phyloP scores from a whole-genome alignment of 2,329 filamentous ascomycete species.

The Escovopsis sp. region DNA sequence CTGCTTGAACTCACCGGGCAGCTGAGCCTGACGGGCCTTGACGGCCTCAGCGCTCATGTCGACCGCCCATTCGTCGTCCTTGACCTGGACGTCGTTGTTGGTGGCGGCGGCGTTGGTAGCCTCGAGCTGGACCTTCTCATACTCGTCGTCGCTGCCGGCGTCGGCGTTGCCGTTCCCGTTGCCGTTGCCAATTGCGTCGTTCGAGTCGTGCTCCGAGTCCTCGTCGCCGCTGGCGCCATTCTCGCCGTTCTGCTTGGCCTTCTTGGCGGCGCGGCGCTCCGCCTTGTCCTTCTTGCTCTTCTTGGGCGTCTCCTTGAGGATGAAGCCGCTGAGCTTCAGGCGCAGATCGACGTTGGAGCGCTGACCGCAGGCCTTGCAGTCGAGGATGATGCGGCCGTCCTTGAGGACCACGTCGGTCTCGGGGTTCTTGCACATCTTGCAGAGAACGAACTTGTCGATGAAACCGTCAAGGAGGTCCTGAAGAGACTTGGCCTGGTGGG shows the following conservation, averaged over 20 bases:
- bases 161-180: conserved; percentile 45
- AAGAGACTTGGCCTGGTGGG: conserved; percentile 85
- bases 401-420: conserved; percentile 95
- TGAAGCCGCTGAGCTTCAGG: conserved; percentile 93
- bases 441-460: conserved; percentile 96
- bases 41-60: conserved; percentile 94
- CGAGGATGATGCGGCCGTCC: conserved; percentile 77
- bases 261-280: conserved; percentile 77
- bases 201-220: conserved; percentile 33
- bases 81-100: conserved; percentile 42
- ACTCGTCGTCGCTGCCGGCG: conserved; percentile 79
- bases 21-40: conserved; percentile 80
- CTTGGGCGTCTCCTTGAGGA: conserved; percentile 83
- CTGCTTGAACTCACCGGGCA: conserved; percentile 89
- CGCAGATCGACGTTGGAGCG: conserved; percentile 82
- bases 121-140: conserved; percentile 64
- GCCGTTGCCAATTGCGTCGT: conserved; percentile 35
- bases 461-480: conserved; percentile 98
- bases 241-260: conserved; percentile 64
- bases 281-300: conserved; percentile 98
- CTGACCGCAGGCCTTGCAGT: conserved; percentile 98
- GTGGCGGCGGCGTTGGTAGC: conserved; percentile 34
- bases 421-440: conserved; percentile 99
- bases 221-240: conserved; percentile 45
- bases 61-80: conserved; percentile 88